Evolutionary conservation across 768 basidiomycete genomes (phyloP).

Genomic region (Dioszegia aurantiaca): DNA sequence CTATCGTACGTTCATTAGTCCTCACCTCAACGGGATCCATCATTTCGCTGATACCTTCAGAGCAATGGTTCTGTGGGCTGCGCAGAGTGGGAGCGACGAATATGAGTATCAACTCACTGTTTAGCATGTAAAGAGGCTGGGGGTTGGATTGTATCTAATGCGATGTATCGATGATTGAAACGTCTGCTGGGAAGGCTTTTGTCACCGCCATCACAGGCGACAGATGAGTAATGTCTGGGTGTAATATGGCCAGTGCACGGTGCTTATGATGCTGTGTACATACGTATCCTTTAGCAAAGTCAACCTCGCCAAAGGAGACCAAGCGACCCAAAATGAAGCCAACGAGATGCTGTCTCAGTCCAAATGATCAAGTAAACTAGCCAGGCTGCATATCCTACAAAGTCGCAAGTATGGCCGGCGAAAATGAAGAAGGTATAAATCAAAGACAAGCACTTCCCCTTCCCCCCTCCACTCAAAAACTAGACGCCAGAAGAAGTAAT

Average conservation of each 20-base stretch:
- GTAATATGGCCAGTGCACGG: too few species aligned
- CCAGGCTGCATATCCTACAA: constrained; percentile 17
- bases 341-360: background rate
- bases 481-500: background rate
- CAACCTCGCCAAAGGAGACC: too few species aligned
- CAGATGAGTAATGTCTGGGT: too few species aligned
- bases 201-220: too few species aligned
- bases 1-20: constrained; percentile 45
- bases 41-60: constrained; percentile 53
- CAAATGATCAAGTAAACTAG: constrained; percentile 8
- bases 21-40: too few species aligned
- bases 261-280: too few species aligned
- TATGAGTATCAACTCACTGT: constrained; percentile 90
- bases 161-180: background rate
- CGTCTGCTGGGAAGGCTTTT: too few species aligned
- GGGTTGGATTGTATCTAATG: background rate
- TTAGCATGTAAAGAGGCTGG: constrained; percentile 40
- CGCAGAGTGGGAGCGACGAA: constrained; percentile 77
- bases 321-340: background rate
- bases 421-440: constrained; percentile 17
- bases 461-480: background rate
- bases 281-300: too few species aligned
- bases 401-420: constrained; percentile 6
- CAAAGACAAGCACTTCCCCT: constrained; percentile 8
- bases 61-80: constrained; percentile 84